Evolutionary conservation across 352 stramenopile species (phyloP).

Genomic region (Globisporangium radiosum): DNA sequence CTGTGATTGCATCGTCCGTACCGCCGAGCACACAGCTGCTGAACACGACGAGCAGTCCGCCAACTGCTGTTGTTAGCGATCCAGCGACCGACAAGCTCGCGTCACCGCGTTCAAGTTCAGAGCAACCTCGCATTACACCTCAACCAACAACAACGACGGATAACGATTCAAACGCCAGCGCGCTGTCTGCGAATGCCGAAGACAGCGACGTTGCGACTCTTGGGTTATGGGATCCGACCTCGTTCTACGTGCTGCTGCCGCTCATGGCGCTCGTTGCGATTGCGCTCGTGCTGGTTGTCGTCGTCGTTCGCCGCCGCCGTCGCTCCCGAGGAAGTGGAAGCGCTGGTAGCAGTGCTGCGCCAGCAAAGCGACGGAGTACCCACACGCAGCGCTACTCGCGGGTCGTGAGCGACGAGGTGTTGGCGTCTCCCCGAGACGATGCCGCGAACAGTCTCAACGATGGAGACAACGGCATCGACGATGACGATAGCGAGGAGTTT

Average conservation of each 20-base stretch:
- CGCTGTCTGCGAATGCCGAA: constrained; percentile 1
- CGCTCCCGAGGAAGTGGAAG: background rate
- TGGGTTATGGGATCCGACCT: background rate
- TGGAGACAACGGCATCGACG: constrained; percentile 9
- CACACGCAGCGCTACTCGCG: constrained; percentile 8
- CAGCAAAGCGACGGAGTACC: constrained; percentile 1
- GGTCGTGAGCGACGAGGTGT: constrained; percentile 16
- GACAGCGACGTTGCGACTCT: background rate
- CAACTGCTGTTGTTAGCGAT: background rate
- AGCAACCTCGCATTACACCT: background rate
- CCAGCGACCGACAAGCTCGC: background rate
- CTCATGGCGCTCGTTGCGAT: constrained; percentile 8
- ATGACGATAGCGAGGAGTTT: constrained; percentile 8
- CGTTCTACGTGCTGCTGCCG: constrained; percentile 16
- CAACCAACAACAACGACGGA: background rate
- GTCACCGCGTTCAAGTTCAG: background rate
- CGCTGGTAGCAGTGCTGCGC: background rate
- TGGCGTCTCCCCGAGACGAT: constrained; percentile 1
- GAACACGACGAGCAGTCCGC: background rate
- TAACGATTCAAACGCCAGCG: background rate
- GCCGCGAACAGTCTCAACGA: too few relatives aligned
- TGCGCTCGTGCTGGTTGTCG: constrained; percentile 6
- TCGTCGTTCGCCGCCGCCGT: constrained; percentile 7
- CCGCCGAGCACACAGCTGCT: background rate
- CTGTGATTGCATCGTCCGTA: background rate